These are phyloP conservation scores for Barbarea vulgaris DNA, from an alignment of 345 rosid genomes.

Conservation along the genomic window DNA sequence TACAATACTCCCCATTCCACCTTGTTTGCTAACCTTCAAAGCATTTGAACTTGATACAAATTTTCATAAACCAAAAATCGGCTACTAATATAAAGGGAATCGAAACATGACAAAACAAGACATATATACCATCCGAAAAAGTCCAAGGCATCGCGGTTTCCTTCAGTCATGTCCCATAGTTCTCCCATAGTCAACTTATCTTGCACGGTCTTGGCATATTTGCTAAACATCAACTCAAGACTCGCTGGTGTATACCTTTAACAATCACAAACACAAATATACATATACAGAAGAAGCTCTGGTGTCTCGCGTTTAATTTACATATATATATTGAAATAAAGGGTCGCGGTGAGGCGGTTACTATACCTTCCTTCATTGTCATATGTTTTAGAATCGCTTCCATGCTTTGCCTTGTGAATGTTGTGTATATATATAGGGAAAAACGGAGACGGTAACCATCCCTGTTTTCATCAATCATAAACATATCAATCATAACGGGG, in stretches of 20 bases:
- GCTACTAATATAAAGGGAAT: neutral
- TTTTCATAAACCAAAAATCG: neutral
- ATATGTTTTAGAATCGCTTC: slow-evolving; percentile 66
- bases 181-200: slow-evolving; percentile 63
- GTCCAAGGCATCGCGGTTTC: slow-evolving; percentile 58
- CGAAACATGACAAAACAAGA: too few species aligned
- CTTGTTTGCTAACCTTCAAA: slow-evolving; percentile 56
- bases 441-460: slow-evolving; percentile 81
- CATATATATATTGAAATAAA: neutral
- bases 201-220: slow-evolving; percentile 64
- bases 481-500: neutral
- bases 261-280: neutral
- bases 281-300: neutral
- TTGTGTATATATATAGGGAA: slow-evolving; percentile 70
- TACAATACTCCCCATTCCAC: slow-evolving; percentile 66
- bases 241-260: slow-evolving; percentile 59
- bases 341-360: neutral
- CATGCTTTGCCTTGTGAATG: slow-evolving; percentile 79
- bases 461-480: slow-evolving; percentile 37
- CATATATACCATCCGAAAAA: slow-evolving; percentile 64
- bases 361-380: slow-evolving; percentile 77
- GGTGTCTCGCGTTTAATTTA: neutral
- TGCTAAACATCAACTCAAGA: slow-evolving; percentile 76
- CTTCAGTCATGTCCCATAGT: slow-evolving; percentile 84
- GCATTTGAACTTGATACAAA: neutral